phyloP scores from a whole-genome alignment of 163 green algal species.

The Scenedesmus sp. region DNA sequence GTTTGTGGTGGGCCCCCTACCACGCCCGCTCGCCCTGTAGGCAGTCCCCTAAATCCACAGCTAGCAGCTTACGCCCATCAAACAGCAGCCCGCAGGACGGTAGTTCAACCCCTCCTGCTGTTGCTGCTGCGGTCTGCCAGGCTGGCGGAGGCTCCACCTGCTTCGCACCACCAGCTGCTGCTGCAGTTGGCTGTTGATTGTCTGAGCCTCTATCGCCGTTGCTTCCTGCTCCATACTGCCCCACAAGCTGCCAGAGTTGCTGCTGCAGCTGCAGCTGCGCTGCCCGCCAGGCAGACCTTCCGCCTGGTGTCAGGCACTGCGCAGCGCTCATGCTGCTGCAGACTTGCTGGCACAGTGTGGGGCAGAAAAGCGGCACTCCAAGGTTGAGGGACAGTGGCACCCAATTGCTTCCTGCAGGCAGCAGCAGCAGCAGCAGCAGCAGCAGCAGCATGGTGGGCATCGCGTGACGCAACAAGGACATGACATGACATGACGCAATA shows the following conservation, averaged over 20 bases:
- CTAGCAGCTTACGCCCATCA: conserved; percentile 53
- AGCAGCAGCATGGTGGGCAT: not conserved
- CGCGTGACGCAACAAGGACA: no score
- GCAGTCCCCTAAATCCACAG: conserved; percentile 36
- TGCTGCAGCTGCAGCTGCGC: conserved; percentile 65
- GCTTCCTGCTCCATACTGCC: conserved; percentile 50
- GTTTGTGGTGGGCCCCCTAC: no score
- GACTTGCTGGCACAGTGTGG: conserved; percentile 78
- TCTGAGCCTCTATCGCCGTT: not conserved
- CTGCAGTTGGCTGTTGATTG: not conserved
- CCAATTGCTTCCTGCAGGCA: conserved; percentile 57
- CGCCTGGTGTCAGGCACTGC: conserved; percentile 63
- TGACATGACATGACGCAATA: not conserved
- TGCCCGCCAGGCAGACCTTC: conserved; percentile 55
- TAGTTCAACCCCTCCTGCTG: conserved; percentile 42
- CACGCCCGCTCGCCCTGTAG: conserved; percentile 40
- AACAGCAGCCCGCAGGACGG: conserved; percentile 67
- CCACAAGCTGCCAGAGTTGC: conserved; percentile 62
- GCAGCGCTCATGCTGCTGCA: conserved; percentile 62
- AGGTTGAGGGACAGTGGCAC: conserved; percentile 78
- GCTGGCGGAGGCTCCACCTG: conserved; percentile 2
- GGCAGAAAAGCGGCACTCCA: conserved; percentile 81
- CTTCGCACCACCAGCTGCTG: conserved; percentile 1
- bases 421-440: not conserved
- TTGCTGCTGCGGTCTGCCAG: not conserved